Evolutionary conservation across 2,329 filamentous ascomycete species (phyloP).

Genomic region (Colletotrichum sp.): DNA sequence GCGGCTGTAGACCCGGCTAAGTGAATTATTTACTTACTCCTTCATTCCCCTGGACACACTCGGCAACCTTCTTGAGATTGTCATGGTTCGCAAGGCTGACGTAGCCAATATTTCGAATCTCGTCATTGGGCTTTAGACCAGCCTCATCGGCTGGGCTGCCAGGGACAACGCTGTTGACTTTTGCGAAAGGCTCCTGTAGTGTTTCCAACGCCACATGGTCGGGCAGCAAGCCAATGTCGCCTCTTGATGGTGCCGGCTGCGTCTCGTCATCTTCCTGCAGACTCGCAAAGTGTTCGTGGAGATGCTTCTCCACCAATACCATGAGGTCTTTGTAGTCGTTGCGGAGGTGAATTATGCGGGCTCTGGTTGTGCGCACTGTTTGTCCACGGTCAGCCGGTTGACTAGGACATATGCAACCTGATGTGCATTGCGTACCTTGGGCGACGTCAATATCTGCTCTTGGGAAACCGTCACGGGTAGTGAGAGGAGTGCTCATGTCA

Average conservation of each 20-base stretch:
- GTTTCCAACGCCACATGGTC: conserved; percentile 32
- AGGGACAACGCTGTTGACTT: conserved; percentile 81
- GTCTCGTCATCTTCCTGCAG: conserved; percentile 57
- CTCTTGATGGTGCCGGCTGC: not conserved
- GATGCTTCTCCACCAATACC: conserved; percentile 78
- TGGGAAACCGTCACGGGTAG: conserved; percentile 90
- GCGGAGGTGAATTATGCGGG: conserved; percentile 84
- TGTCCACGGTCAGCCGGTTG: conserved; percentile 5
- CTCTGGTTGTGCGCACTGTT: conserved; percentile 87
- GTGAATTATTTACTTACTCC: conserved; percentile 66
- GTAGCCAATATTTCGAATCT: conserved; percentile 83
- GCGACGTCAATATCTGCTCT: conserved; percentile 93
- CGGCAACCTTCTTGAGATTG: conserved; percentile 82
- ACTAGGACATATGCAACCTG: not conserved
- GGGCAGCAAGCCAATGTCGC: not conserved
- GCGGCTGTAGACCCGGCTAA: not conserved
- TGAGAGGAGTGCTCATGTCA: conserved; percentile 86
- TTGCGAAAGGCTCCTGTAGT: conserved; percentile 73
- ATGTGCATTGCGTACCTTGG: conserved; percentile 67
- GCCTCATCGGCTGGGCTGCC: conserved; percentile 83
- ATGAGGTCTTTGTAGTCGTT: conserved; percentile 96
- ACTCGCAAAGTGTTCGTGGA: conserved; percentile 91
- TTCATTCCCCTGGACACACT: conserved; percentile 88
- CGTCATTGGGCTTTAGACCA: conserved; percentile 80
- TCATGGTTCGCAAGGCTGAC: conserved; percentile 88